Conservation (phyloP, 148 eudicot genomes). For the Polygonum maritimum region DNA sequence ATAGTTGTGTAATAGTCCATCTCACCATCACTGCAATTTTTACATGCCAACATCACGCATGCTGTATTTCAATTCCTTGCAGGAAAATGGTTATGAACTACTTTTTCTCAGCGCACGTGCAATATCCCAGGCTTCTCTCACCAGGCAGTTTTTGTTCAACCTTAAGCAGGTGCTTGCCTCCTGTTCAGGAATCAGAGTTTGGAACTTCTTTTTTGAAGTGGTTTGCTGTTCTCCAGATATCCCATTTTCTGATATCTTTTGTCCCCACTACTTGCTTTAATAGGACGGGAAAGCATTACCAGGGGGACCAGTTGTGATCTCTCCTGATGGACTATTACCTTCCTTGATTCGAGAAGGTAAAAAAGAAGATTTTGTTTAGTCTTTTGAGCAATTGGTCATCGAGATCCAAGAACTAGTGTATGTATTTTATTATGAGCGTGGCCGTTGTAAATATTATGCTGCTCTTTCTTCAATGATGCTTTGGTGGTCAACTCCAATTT, state of each 20-base stretch:
- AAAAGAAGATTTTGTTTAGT: not conserved
- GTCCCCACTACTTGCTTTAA: not conserved
- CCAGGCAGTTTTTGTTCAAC: conserved; percentile 77
- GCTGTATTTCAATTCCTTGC: conserved; percentile 35
- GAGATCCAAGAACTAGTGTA: not conserved
- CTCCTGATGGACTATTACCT: conserved; percentile 97
- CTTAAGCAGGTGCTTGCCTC: conserved; percentile 66
- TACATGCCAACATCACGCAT: not conserved
- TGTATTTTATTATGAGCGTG: not conserved
- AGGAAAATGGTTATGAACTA: conserved; percentile 94
- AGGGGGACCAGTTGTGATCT: conserved; percentile 89
- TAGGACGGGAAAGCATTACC: conserved; percentile 90
- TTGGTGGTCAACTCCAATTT: not conserved
- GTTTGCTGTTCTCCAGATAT: not conserved
- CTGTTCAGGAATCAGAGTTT: not conserved
- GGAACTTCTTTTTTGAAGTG: not conserved
- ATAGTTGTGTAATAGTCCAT: not conserved
- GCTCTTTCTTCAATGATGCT: not conserved
- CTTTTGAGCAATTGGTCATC: not conserved
- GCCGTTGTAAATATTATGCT: no score
- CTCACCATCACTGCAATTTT: not conserved
- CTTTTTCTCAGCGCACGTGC: conserved; percentile 96
- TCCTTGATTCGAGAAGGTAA: conserved; percentile 62
- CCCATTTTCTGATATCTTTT: conserved; percentile 6
- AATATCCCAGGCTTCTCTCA: conserved; percentile 79